phyloP scores from a whole-genome alignment of 139 green algal genomes.

The Zygnema cylindricum region DNA sequence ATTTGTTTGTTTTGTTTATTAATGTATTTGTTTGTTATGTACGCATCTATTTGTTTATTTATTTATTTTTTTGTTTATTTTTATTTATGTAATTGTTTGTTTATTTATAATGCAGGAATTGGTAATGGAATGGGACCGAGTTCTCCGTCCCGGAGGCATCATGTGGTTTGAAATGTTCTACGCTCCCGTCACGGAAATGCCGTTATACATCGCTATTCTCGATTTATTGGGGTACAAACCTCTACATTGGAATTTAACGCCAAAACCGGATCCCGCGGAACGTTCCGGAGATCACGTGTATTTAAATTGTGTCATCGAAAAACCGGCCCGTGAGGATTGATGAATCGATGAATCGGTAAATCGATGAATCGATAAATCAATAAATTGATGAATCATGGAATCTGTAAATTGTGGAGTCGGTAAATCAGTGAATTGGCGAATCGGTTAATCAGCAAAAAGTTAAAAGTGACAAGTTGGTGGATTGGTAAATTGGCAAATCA shows the following conservation, averaged over 20 bases:
- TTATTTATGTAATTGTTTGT: too few species aligned
- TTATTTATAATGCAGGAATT: constrained; percentile 29
- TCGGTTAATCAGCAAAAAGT: too few species aligned
- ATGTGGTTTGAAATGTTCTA: constrained; percentile 60
- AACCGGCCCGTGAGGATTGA: constrained; percentile 23
- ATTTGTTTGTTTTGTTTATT: too few species aligned
- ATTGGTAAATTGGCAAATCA: background rate
- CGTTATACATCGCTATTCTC: constrained; percentile 22
- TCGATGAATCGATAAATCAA: too few species aligned
- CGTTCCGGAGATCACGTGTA: constrained; percentile 37
- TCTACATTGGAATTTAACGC: constrained; percentile 44
- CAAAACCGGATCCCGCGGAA: constrained; percentile 44
- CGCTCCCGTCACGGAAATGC: constrained; percentile 37
- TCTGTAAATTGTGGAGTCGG: background rate
- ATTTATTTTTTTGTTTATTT: too few species aligned
- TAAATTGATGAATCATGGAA: background rate
- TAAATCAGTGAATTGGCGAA: background rate
- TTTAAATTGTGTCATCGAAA: constrained; percentile 50
- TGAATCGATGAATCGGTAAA: background rate
- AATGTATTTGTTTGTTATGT: background rate
- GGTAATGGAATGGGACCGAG: constrained; percentile 38
- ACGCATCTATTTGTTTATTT: too few species aligned
- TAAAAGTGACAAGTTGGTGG: too few species aligned
- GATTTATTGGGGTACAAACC: constrained; percentile 34
- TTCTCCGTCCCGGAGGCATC: constrained; percentile 45